Conservation (phyloP, 2,329 filamentous ascomycete species). For the Aureobasidium uvarum region DNA sequence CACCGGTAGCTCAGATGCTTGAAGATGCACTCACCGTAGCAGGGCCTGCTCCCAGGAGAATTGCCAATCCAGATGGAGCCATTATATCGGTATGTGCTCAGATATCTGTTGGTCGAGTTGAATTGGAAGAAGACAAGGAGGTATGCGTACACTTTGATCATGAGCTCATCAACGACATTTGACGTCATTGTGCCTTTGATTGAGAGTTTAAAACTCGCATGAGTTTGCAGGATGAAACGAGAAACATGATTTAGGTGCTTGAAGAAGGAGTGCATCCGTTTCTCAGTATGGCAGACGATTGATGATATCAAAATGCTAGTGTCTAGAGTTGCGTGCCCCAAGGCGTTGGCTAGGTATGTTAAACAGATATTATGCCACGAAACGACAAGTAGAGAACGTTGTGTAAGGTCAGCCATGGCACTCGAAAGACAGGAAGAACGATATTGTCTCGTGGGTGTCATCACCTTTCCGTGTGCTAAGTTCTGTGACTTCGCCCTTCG, state of each 20-base stretch:
- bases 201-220: neutral
- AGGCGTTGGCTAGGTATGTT: neutral
- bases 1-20: neutral
- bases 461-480: no score
- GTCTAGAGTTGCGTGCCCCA: neutral
- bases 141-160: neutral
- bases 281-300: neutral
- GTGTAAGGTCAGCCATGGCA: no score
- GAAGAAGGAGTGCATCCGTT: neutral
- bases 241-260: neutral
- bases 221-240: neutral
- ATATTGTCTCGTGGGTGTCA: no score
- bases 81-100: neutral
- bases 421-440: no score
- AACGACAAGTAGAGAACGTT: no score
- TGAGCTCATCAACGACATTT: constrained; percentile 11
- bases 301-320: neutral
- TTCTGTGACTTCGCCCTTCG: no score
- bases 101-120: neutral
- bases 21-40: constrained; percentile 37
- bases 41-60: constrained; percentile 54
- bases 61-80: constrained; percentile 45
- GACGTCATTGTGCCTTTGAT: constrained; percentile 11
- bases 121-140: neutral
- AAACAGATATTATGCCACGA: neutral